Percentiles rank a stretch among this genome's conserved stretches.
Evolutionary conservation across 164 flowering plant species (phyloP).

Genomic region (Annona cherimola): DNA sequence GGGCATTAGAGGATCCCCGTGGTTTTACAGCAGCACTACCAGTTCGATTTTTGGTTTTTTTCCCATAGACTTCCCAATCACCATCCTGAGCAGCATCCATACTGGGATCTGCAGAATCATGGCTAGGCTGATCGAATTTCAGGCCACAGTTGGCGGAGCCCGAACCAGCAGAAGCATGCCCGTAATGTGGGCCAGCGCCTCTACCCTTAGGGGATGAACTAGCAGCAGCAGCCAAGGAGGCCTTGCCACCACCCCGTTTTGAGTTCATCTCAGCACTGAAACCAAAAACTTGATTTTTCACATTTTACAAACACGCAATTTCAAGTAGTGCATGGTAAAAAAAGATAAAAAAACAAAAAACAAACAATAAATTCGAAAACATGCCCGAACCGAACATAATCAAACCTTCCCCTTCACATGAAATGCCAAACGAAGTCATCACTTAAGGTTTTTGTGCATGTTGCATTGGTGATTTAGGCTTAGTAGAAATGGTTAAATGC

Average conservation of each 20-base stretch:
- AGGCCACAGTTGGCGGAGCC: conserved; percentile 1
- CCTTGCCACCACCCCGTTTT: conserved; percentile 17
- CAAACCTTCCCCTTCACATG: too few relatives aligned
- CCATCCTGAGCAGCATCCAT: conserved; percentile 43
- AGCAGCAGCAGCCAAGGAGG: conserved; percentile 13
- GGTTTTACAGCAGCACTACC: conserved; percentile 35
- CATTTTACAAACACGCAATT: neutral
- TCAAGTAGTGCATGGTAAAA: neutral
- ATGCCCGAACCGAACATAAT: too few relatives aligned
- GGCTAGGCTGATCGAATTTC: conserved; percentile 28
- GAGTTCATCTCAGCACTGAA: conserved; percentile 15
- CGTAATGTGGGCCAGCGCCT: conserved; percentile 8
- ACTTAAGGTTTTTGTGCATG: too few relatives aligned
- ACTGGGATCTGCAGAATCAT: conserved; percentile 24
- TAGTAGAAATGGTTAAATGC: too few relatives aligned
- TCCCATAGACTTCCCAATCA: conserved; percentile 52
- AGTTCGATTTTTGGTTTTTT: conserved; percentile 49
- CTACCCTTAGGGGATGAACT: conserved; percentile 16
- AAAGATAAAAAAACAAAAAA: neutral
- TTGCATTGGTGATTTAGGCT: too few relatives aligned
- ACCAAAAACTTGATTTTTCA: conserved; percentile 3
- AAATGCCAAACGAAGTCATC: too few relatives aligned
- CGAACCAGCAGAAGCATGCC: conserved; percentile 13
- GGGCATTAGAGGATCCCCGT: conserved; percentile 35
- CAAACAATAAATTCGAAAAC: neutral